Percentiles rank a stretch among this genome's conserved stretches.
Evolutionary conservation across 2,329 filamentous ascomycete genomes (phyloP).

Genomic region (Aschersonia sp.): DNA sequence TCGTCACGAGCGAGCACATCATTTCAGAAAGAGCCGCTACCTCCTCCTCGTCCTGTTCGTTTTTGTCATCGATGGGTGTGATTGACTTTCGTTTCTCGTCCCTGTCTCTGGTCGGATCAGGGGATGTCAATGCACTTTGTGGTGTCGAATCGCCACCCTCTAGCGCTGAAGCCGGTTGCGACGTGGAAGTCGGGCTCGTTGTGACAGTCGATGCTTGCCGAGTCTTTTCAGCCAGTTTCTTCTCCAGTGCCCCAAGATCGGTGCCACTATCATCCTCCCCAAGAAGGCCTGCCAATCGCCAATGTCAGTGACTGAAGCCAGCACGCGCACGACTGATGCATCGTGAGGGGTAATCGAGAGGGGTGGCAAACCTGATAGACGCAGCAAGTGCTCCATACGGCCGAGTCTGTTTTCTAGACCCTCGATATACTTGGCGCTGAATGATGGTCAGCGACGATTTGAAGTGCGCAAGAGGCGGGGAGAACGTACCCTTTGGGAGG

Average conservation of each 20-base stretch:
- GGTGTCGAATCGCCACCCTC: conserved; percentile 31
- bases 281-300: conserved; percentile 43
- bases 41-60: conserved; percentile 41
- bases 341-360: no score
- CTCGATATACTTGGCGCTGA: conserved; percentile 91
- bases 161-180: conserved; percentile 26
- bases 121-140: conserved; percentile 39
- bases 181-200: conserved; percentile 34
- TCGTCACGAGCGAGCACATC: conserved; percentile 97
- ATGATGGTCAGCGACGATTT: not conserved
- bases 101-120: conserved; percentile 26
- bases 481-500: conserved; percentile 74
- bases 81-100: conserved; percentile 20
- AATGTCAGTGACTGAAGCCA: not conserved
- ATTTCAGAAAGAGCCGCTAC: conserved; percentile 87
- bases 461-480: not conserved
- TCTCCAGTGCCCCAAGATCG: conserved; percentile 79
- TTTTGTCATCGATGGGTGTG: conserved; percentile 24
- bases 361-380: conserved; percentile 49
- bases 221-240: conserved; percentile 48
- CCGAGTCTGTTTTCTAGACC: conserved; percentile 85
- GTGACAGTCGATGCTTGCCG: conserved; percentile 31
- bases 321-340: no score
- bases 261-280: conserved; percentile 76
- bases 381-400: conserved; percentile 87